Evolutionary conservation across 2,329 filamentous ascomycete species (phyloP).

Genomic region (Hortaea sp.): DNA sequence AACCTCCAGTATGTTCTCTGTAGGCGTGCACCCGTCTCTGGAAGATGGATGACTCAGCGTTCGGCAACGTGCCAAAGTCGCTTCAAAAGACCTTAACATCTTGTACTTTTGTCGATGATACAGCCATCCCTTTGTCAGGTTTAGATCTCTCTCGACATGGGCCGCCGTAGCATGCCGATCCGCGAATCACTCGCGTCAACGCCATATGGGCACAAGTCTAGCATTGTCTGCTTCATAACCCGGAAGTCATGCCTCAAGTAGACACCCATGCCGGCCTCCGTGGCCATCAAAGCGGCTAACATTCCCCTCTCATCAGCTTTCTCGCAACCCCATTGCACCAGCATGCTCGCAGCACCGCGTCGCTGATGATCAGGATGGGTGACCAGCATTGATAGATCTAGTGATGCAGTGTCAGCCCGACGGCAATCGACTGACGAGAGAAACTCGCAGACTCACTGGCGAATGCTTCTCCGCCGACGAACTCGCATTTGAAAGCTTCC

Average conservation of each 20-base stretch:
- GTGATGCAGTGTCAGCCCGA: neutral
- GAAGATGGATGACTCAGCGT: too few species aligned
- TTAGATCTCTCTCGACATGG: too few species aligned
- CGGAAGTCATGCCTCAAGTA: constrained; percentile 29
- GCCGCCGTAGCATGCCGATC: constrained; percentile 9
- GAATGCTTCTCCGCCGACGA: constrained; percentile 7
- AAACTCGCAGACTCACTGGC: constrained; percentile 6
- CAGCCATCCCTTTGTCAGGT: too few species aligned
- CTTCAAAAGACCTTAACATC: too few species aligned
- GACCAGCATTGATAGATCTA: constrained; percentile 18
- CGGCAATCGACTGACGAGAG: neutral
- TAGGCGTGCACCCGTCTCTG: too few species aligned
- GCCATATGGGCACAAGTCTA: constrained; percentile 15
- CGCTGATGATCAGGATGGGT: constrained; percentile 31
- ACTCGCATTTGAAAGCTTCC: constrained; percentile 8
- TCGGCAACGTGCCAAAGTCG: too few species aligned
- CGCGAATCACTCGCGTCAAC: constrained; percentile 12
- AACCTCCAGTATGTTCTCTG: too few species aligned
- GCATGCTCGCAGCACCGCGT: constrained; percentile 29
- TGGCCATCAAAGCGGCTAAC: constrained; percentile 26
- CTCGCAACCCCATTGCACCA: constrained; percentile 29
- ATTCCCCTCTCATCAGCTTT: constrained; percentile 29
- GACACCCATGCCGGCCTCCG: constrained; percentile 19
- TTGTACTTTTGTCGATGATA: too few species aligned
- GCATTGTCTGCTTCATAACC: constrained; percentile 8